phyloP scores from a whole-genome alignment of 768 basidiomycete species.

The Gelatoporia subvermispora region DNA sequence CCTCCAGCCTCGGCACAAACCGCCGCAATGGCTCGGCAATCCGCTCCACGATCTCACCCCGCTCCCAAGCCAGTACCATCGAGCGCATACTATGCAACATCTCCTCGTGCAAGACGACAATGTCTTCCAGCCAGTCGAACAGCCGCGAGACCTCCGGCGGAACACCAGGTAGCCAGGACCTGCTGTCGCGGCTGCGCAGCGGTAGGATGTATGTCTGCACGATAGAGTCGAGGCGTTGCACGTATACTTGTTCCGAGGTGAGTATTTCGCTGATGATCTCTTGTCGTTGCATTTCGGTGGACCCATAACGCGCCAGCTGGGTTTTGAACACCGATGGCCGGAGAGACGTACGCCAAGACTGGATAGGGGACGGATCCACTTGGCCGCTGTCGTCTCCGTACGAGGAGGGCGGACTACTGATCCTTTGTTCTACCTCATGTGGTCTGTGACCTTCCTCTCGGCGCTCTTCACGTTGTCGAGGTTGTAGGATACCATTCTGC shows the following conservation, averaged over 20 bases:
- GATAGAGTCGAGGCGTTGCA: conserved; percentile 59
- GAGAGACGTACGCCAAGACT: conserved; percentile 23
- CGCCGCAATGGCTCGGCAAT: conserved; percentile 55
- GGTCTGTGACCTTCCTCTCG: not conserved
- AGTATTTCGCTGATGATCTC: conserved; percentile 65
- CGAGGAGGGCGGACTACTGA: conserved; percentile 9
- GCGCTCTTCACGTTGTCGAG: not conserved
- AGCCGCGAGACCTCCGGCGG: conserved; percentile 64
- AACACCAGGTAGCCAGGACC: conserved; percentile 77
- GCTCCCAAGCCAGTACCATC: conserved; percentile 11
- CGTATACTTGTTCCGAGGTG: conserved; percentile 64
- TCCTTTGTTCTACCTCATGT: not conserved
- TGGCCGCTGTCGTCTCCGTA: conserved; percentile 9
- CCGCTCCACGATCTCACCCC: conserved; percentile 34
- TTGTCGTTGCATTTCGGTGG: conserved; percentile 55
- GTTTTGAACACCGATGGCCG: conserved; percentile 27
- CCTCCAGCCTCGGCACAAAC: conserved; percentile 66
- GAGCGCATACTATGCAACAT: conserved; percentile 49
- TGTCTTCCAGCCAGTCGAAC: conserved; percentile 88
- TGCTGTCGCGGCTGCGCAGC: conserved; percentile 64
- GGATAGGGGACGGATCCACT: not conserved
- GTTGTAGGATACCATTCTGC: too few species aligned
- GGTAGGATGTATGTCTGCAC: conserved; percentile 74
- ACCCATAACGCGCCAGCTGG: conserved; percentile 37
- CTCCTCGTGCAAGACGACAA: conserved; percentile 69